Evolutionary conservation across 257 asterid species (phyloP).

Genomic region (Orobanche coerulescens): DNA sequence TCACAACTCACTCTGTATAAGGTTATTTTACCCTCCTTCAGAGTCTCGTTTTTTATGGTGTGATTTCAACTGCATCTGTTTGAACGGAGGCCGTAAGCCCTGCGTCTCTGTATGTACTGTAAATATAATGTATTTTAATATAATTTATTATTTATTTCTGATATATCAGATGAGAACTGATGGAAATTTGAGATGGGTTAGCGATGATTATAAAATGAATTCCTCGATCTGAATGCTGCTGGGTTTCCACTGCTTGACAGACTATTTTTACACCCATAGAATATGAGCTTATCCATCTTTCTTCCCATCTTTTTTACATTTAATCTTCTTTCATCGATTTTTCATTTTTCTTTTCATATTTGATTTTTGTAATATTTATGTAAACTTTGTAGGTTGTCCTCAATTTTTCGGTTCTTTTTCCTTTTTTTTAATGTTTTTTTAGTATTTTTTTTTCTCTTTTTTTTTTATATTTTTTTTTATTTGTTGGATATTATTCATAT

Average conservation of each 20-base stretch:
- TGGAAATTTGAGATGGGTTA: conserved; percentile 18
- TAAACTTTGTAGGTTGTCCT: not conserved
- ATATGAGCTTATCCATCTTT: conserved; percentile 47
- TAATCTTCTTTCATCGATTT: too few species aligned
- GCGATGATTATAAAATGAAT: conserved; percentile 65
- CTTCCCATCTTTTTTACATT: not conserved
- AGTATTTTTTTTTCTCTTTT: not conserved
- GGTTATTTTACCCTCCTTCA: too few species aligned
- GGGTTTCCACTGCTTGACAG: conserved; percentile 46
- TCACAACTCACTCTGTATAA: not conserved
- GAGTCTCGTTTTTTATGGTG: not conserved
- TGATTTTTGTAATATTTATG: not conserved
- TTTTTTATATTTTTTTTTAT: not conserved
- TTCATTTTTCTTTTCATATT: not conserved
- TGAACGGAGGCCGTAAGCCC: too few species aligned
- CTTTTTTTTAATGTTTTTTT: not conserved
- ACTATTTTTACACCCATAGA: conserved; percentile 74
- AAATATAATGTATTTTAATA: too few species aligned
- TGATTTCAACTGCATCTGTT: too few species aligned
- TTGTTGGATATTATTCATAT: not conserved
- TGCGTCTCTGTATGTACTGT: too few species aligned
- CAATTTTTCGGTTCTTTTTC: too few species aligned
- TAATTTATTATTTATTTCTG: not conserved
- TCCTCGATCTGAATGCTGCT: conserved; percentile 69
- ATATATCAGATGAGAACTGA: not conserved